Conservation (phyloP, 208 protist genomes). For the Crithidia brevicula region DNA sequence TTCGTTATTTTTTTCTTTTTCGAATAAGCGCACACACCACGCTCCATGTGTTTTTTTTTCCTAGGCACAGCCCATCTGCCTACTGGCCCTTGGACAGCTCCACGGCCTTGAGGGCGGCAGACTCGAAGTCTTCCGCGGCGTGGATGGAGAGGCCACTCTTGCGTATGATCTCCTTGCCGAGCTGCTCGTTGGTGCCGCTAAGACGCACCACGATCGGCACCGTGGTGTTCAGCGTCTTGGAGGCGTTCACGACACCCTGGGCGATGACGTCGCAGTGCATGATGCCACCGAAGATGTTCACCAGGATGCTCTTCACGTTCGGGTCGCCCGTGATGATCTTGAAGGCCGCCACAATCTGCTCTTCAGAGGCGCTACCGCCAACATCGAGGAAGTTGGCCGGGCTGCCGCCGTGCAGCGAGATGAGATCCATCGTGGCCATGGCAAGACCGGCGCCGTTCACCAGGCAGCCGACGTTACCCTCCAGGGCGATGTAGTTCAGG, state of each 20-base stretch:
- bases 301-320: slow-evolving; percentile 96
- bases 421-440: slow-evolving; percentile 99
- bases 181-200: slow-evolving; percentile 96
- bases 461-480: slow-evolving; percentile 98
- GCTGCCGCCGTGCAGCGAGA: slow-evolving; percentile 97
- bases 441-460: slow-evolving; percentile 99
- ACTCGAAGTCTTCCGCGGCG: slow-evolving; percentile 84
- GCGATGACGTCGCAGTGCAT: slow-evolving; percentile 99
- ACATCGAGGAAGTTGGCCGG: slow-evolving; percentile 99
- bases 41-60: background rate
- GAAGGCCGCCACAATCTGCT: slow-evolving; percentile 97
- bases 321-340: slow-evolving; percentile 97
- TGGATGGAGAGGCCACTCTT: slow-evolving; percentile 87
- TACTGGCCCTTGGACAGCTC: slow-evolving; percentile 46
- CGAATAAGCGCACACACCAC: no score
- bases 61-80: background rate
- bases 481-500: slow-evolving; percentile 99
- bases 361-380: slow-evolving; percentile 93
- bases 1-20: no score
- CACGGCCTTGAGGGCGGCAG: slow-evolving; percentile 78
- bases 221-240: slow-evolving; percentile 82
- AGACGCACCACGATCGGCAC: slow-evolving; percentile 96
- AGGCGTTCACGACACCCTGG: slow-evolving; percentile 95
- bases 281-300: slow-evolving; percentile 99
- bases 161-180: slow-evolving; percentile 95